Base-by-base conservation (phyloP, 164 flowering plant genomes). In the Magnolia officinalis region DNA sequence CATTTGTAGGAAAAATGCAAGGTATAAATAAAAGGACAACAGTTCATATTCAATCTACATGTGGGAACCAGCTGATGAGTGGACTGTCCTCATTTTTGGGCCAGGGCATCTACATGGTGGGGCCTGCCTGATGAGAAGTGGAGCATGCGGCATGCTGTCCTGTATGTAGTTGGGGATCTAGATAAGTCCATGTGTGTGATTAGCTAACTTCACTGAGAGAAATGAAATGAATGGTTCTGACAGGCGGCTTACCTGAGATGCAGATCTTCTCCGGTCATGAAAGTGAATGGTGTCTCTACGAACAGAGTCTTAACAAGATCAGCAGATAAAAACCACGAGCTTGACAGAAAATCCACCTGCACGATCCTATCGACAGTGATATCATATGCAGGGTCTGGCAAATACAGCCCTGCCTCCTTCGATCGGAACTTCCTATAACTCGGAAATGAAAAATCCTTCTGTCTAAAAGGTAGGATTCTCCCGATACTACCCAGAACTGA, bases 381-480 rank as follows among this genome's bases (percentile, higher is more conserved):
- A 73, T 91, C 94, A 82, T 96, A 96, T 61, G 99, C 99, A 66
- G 99, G 99, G 72, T 96, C 99, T 63, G 99, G 99, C 90, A 96
- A 83, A 77, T 96, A 96, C 24, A 96, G 88, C 10, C 99, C 99
- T 13, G 99, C 99, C 82, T 96, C 98, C 86, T 90, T 96, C 1
- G 98, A 92, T 20, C 92, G 78, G 64, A 94, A 96, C 83, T 96
- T 96, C 76, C 99, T 77, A 69, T 96, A 96, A 72, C 98, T 96
- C 1, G 99, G 99, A 76, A 96, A 96, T 0, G 94, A 88, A 66
- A 88, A 92, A 24, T 96, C 98, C 86, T 92, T 96, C 81, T 92
- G 96, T 49, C 98, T 79, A 63, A 96, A 96, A 21, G 99, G 99
- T 82, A 96, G 78, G 70, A 96, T 90, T 87, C 99, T 84, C 23